Evolutionary conservation across 2,329 filamentous ascomycete species (phyloP), one percentile per base, ranked within the genome.

Genomic region (Cladosporium oxysporum): DNA sequence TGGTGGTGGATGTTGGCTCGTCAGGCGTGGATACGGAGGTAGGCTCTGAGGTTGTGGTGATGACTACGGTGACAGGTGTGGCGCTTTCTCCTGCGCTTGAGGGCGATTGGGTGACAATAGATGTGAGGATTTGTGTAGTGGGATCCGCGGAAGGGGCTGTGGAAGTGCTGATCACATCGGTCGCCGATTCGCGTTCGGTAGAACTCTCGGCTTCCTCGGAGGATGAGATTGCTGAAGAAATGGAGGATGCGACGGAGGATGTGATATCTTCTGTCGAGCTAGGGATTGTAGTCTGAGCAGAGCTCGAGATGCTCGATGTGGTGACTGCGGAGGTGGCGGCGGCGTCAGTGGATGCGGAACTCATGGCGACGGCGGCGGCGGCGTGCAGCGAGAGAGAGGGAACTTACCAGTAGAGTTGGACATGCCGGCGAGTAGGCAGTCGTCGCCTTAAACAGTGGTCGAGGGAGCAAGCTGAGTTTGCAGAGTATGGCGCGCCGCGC

Each of bases 51-150:
- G 31, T 67, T 21, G 29, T 33, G 3, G 71, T 72, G 44, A 72
- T 68, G 50, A 74, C 68, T n/a, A 73, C 70, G n/a, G 69, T 71
- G 28, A 70, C 64, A 14, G 68, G 68, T 18, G 53, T 65, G 12
- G 60, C 41, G 28, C 64, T 55, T 31, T 59, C 62, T 44, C 66
- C 69, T 18, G 53, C 49, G 50, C 64, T 64, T 1, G 67, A 41
- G 10, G 66, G 52, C 35, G 66, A 64, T 64, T 70, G 60, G 0
- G 71, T 72, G 50, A 73, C 67, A 35, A 72, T 65, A 2, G 71
- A 72, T 14, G 71, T 72, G 59, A 72, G 55, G 58, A 69, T 49
- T 26, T 69, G 64, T 31, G 71, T 73, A 7, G 71, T 66, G 11
- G 67, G 61, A n/a, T 67, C 58, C n/a, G 44, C 61, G 10, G 70